phyloP scores from a whole-genome alignment of 2,329 filamentous ascomycete genomes.

The Berkeleyomyces rouxiae region DNA sequence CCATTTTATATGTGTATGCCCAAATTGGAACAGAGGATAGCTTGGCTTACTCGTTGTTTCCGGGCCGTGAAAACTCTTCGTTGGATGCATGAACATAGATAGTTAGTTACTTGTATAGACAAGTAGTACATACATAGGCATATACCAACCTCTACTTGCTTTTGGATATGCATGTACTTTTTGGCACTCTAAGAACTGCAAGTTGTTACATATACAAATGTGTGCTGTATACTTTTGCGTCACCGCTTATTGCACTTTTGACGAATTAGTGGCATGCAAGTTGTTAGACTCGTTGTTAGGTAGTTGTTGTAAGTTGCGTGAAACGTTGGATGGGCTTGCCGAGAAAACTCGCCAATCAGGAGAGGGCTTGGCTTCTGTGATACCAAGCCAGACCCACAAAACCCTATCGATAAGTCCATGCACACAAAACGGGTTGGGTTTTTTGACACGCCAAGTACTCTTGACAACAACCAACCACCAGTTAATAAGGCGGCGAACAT shows the following conservation, averaged over 20 bases:
- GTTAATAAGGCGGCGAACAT: no score
- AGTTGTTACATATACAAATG: neutral
- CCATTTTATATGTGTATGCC: neutral
- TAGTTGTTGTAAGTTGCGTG: neutral
- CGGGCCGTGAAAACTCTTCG: neutral
- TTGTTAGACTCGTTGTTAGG: neutral
- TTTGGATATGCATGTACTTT: neutral
- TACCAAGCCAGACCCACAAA: neutral
- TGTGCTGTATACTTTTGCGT: neutral
- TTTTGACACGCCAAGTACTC: neutral
- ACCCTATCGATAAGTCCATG: neutral
- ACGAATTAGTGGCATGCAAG: neutral
- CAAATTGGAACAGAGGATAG: neutral
- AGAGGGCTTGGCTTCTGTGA: neutral
- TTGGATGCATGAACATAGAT: neutral
- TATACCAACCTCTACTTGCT: no score
- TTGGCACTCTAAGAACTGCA: neutral
- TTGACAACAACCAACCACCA: neutral
- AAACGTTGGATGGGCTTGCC: neutral
- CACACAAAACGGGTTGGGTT: neutral
- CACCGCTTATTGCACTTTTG: neutral
- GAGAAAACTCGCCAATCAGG: neutral
- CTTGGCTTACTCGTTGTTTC: neutral
- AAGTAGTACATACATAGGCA: no score
- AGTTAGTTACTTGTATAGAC: no score